A percentile compares a stretch with the other conserved stretches of the same genome.
Evolutionary conservation across 169 alveolate genomes (phyloP).

Genomic region (Sarcocystis neurona): DNA sequence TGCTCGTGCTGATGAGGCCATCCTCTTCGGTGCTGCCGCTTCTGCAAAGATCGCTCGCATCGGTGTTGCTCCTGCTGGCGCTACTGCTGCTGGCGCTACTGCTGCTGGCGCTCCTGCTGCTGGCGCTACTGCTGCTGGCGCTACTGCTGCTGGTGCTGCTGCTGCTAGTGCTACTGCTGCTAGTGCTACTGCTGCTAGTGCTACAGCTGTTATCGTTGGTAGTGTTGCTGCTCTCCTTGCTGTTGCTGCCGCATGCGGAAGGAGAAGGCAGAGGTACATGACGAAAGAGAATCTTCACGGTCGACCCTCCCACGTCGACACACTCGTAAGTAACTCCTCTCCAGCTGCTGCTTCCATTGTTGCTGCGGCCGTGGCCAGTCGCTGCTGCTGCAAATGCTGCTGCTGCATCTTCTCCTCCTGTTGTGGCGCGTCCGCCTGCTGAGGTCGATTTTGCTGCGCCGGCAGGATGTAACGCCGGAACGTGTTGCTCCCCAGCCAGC

Average conservation of each 20-base stretch:
- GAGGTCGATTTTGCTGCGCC: background rate
- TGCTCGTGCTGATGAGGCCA: too few relatives aligned
- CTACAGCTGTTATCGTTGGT: too few relatives aligned
- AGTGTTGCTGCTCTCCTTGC: too few relatives aligned
- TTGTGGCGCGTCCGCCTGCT: background rate
- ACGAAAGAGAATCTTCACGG: background rate
- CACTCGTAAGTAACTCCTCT: background rate
- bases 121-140: too few relatives aligned
- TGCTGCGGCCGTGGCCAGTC: background rate
- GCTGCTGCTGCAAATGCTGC: constrained; percentile 9
- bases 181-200: background rate
- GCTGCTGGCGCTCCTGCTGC: too few relatives aligned
- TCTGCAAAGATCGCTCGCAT: too few relatives aligned
- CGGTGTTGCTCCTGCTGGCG: too few relatives aligned
- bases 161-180: constrained; percentile 1
- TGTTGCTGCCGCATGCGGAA: too few relatives aligned
- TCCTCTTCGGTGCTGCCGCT: too few relatives aligned
- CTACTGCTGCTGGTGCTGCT: background rate
- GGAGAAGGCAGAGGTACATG: background rate
- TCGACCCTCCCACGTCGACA: background rate
- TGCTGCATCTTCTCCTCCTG: background rate
- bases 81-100: too few relatives aligned
- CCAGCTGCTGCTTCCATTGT: background rate
- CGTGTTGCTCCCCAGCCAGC: constrained; percentile 1
- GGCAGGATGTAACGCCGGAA: background rate